These are phyloP conservation scores for Novymonas esmeraldas DNA, from an alignment of 208 protist species.

Conservation along the genomic window DNA sequence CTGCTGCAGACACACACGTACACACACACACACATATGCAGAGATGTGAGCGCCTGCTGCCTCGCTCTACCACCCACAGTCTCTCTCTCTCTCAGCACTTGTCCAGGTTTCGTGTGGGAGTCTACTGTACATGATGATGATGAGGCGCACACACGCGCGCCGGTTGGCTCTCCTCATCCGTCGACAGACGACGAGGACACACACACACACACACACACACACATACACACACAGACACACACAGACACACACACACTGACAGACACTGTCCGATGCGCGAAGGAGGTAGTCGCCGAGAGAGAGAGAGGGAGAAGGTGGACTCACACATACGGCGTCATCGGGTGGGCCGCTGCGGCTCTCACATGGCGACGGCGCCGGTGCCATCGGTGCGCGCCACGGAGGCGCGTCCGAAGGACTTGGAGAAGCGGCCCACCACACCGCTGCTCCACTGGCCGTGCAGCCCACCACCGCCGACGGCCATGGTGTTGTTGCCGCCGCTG, in stretches of 20 bases:
- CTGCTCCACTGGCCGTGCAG: background rate
- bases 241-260: too few relatives aligned
- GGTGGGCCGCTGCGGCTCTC: too few relatives aligned
- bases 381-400: background rate
- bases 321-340: too few relatives aligned
- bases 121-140: too few relatives aligned
- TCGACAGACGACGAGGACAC: background rate
- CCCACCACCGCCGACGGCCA: background rate
- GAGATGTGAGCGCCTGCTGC: background rate
- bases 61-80: background rate
- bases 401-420: background rate
- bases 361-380: background rate
- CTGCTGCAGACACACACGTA: background rate
- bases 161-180: too few relatives aligned
- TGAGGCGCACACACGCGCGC: too few relatives aligned
- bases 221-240: too few relatives aligned
- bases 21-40: background rate
- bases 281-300: too few relatives aligned
- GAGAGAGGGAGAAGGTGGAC: too few relatives aligned
- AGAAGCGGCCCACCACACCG: background rate
- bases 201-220: background rate
- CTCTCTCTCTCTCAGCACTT: too few relatives aligned
- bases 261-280: too few relatives aligned
- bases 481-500: background rate
- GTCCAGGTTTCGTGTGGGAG: too few relatives aligned